Evolutionary conservation across 345 rosid genomes (phyloP), one percentile per base, ranked within the genome.

Genomic region (Gossypium rotundifolium): DNA sequence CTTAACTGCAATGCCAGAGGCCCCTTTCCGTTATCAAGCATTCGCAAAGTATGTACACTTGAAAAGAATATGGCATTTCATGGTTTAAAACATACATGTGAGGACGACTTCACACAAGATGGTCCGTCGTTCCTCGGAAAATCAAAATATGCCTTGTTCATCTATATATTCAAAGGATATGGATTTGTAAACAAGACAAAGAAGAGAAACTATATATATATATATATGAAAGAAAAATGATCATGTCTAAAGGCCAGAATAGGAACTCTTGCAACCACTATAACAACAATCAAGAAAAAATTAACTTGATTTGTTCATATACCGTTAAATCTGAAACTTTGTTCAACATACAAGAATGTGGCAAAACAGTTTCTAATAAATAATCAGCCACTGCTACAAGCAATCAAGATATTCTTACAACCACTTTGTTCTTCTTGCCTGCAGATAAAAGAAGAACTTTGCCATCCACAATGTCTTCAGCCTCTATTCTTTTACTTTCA

Each of bases 391-490:
- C 9, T 16, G 13, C 44, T 27, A 70, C 44, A 68, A 27, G 68
- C 42, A 53, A 42, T 90, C 86, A 92, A 76, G 89, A 81, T 64
- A 94, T 87, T 76, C 97, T 84, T 65, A 94, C 86, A 73, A 92
- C 80, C 13, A 95, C 91, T 83, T 95, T 92, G 78, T 95, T 95
- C 88, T 95, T 93, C 88, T 93, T 92, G 81, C 99, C 99, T 0
- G 97, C 89, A 18, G 98, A 95, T 76, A 95, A 76, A 71, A 95
- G 93, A 53, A 95, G 93, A 79, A 94, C 91, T 82, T 90, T 90
- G 11, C 93, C 97, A 73, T 91, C 96, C 78, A 92, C 91, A 66
- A 94, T 84, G 84, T 94, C 98, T 55, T 78, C 83, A 57, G 83
- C 83, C 79, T 83, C 94, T 73, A 95, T 82, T 81, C 79, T 89